Conservation (phyloP, 2,329 filamentous ascomycete species). For the Aspergillus awamori region DNA sequence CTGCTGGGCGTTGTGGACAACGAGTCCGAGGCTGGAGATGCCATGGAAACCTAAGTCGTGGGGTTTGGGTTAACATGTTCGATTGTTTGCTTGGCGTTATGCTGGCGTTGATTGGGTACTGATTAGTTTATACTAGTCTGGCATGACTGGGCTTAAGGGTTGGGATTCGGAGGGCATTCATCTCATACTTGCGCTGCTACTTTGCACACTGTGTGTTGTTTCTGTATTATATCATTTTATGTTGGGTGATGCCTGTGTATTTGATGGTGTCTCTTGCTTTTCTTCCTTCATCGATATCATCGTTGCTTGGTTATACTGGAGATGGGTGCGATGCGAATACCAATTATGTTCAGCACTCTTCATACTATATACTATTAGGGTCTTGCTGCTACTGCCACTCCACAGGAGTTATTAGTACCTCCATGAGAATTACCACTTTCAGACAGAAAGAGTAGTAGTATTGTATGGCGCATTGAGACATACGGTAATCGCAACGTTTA, state of each 20-base stretch:
- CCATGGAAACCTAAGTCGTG: constrained; percentile 38
- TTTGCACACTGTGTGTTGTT: background rate
- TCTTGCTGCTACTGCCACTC: too few species aligned
- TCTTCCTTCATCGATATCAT: background rate
- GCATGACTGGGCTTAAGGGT: background rate
- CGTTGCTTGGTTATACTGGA: background rate
- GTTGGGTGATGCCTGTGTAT: background rate
- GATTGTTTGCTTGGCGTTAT: constrained; percentile 1
- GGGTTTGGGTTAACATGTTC: background rate
- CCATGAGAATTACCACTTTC: too few species aligned
- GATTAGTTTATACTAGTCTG: background rate
- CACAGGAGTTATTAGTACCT: too few species aligned
- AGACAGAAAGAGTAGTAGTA: too few species aligned
- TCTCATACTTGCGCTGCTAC: background rate
- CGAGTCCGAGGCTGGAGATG: constrained; percentile 34
- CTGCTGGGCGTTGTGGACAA: constrained; percentile 63
- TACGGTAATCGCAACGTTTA: too few species aligned
- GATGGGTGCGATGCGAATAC: background rate
- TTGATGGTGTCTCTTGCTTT: background rate
- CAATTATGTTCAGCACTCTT: background rate
- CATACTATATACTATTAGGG: too few species aligned
- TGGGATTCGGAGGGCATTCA: background rate
- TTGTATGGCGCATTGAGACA: too few species aligned
- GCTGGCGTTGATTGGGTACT: background rate
- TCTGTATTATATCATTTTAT: background rate